These are phyloP conservation scores for Alternaria ventricosa DNA, from an alignment of 2,329 filamentous ascomycete species.

Conservation along the genomic window DNA sequence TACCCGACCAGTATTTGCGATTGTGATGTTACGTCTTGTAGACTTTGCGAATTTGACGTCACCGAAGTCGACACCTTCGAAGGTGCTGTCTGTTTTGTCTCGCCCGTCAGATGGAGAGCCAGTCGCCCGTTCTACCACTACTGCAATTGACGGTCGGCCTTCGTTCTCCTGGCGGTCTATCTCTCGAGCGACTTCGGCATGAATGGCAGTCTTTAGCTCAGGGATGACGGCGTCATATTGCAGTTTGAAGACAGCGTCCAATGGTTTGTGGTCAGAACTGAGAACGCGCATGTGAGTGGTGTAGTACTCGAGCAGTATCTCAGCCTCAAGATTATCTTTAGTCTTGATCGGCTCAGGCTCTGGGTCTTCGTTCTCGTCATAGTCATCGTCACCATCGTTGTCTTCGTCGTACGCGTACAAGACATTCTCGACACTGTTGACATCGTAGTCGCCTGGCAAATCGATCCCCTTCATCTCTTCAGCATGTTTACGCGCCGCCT, in stretches of 20 bases:
- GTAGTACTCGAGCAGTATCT: slow-evolving; percentile 70
- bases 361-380: slow-evolving; percentile 47
- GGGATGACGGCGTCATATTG: slow-evolving; percentile 87
- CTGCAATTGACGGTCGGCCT: slow-evolving; percentile 77
- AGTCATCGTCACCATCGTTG: slow-evolving; percentile 64
- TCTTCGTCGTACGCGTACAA: slow-evolving; percentile 91
- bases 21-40: slow-evolving; percentile 72
- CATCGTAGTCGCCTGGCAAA: slow-evolving; percentile 76
- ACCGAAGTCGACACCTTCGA: slow-evolving; percentile 77
- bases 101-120: slow-evolving; percentile 31
- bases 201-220: slow-evolving; percentile 80
- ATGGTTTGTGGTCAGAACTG: slow-evolving; percentile 94
- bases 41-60: slow-evolving; percentile 72
- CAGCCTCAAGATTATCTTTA: slow-evolving; percentile 64
- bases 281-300: slow-evolving; percentile 86
- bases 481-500: slow-evolving; percentile 73
- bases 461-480: slow-evolving; percentile 88
- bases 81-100: slow-evolving; percentile 46
- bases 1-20: slow-evolving; percentile 91
- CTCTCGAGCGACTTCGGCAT: slow-evolving; percentile 85
- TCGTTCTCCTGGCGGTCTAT: slow-evolving; percentile 93
- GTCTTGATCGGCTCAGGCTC: slow-evolving; percentile 60
- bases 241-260: slow-evolving; percentile 81
- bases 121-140: slow-evolving; percentile 72
- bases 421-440: slow-evolving; percentile 48